Evolutionary conservation across 768 basidiomycete genomes (phyloP).

Genomic region (Fomitopsis pulvina): DNA sequence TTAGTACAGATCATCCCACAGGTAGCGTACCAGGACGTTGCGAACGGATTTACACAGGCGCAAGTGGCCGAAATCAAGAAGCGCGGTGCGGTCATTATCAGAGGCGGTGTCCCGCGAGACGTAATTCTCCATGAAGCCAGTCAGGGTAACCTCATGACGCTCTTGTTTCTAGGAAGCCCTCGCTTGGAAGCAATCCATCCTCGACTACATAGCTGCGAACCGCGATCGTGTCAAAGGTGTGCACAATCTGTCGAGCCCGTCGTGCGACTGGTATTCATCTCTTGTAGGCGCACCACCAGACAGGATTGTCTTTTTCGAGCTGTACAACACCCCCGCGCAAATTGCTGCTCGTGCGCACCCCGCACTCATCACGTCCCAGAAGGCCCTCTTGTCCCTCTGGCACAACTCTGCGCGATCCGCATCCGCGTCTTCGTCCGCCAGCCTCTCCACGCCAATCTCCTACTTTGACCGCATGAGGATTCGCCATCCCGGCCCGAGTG

Average conservation of each 20-base stretch:
- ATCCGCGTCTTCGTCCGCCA: slow-evolving; percentile 30
- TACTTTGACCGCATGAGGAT: slow-evolving; percentile 77
- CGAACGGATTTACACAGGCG: slow-evolving; percentile 38
- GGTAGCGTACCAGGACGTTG: slow-evolving; percentile 38
- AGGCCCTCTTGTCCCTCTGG: slow-evolving; percentile 53
- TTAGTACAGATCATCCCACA: slow-evolving; percentile 43
- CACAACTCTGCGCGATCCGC: slow-evolving; percentile 33
- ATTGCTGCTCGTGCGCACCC: slow-evolving; percentile 64
- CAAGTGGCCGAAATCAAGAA: slow-evolving; percentile 39
- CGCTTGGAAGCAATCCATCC: slow-evolving; percentile 48
- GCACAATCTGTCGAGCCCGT: too few species aligned
- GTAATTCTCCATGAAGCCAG: slow-evolving; percentile 28
- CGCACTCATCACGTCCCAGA: slow-evolving; percentile 49
- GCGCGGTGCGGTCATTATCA: slow-evolving; percentile 50
- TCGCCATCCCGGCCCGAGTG: slow-evolving; percentile 60
- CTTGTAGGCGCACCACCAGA: slow-evolving; percentile 57
- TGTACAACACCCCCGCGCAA: slow-evolving; percentile 65
- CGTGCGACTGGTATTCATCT: too few species aligned
- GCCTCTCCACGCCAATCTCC: slow-evolving; percentile 53
- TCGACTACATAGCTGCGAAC: slow-evolving; percentile 49
- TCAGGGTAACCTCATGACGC: neutral
- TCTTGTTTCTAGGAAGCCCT: slow-evolving; percentile 42
- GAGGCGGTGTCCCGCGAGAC: slow-evolving; percentile 48
- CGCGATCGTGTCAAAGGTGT: slow-evolving; percentile 40
- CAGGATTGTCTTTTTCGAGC: slow-evolving; percentile 66